Base-by-base conservation (phyloP, 768 basidiomycete species). In the Rhodotorula graminis region DNA sequence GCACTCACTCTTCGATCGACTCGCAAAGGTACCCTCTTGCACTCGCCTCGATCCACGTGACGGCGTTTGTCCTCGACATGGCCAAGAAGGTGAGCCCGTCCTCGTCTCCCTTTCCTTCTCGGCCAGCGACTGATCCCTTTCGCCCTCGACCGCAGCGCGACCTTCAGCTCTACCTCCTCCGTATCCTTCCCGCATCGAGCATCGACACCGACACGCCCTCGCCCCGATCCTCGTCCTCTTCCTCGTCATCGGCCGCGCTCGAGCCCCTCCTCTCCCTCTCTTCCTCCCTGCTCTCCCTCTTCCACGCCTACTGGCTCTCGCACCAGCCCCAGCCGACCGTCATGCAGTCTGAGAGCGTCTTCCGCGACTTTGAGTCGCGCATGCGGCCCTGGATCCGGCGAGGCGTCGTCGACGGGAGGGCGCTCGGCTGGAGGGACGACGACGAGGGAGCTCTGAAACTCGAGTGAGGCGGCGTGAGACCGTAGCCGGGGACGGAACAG, bases 31-130 rank as follows among this genome's bases (percentile, higher is more conserved):
- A 76, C 46, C 74, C 74, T 0, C 57, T 72, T 49, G 74, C 74
- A 0, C 68, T 76, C 25, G 74, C 71, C 1, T 67, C 65, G 29
- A 70, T 76, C 2, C 74, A 76, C 58, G 70, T 76, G 71, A 72
- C 74, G 7, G 58, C 68, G 8, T 72, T 76, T 33, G 61, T 68
- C 0, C 74, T 76, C 59, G 65, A 72, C 27, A 62, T 76, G 29
- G 74, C 59, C 0, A 29, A 25, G 1, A 42, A 42, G 0, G 72
- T 73, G 27, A 19, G 71, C 12, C 7, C 23, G 29, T 46, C 4
- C 0, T 15, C 31, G 40, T 16, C 29, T 27, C 15, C 25, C 58
- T 25, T 25, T 3, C 2, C 25, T 11, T 16, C 27, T 7, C n/a
- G 40, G n/a, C n/a, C n/a, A 59, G 21, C 10, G 8, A 6, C 3